These are phyloP conservation scores for Pseudotulostoma volvatum DNA, from an alignment of 495 filamentous ascomycete genomes.

Conservation along the genomic window DNA sequence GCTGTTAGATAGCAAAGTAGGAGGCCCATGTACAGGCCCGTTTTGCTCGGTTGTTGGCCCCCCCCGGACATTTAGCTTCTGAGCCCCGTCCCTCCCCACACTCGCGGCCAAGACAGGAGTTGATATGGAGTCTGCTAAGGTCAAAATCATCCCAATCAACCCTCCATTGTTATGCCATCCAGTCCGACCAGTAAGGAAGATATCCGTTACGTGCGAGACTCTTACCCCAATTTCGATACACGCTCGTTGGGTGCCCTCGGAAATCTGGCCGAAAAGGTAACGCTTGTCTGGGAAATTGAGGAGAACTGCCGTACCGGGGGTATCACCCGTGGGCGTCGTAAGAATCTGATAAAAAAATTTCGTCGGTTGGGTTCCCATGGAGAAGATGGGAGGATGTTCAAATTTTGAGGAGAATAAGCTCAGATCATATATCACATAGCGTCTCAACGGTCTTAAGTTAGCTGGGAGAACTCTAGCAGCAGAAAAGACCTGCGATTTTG, in stretches of 20 bases:
- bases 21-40: neutral
- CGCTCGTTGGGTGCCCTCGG: slow-evolving; percentile 76
- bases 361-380: slow-evolving; percentile 33
- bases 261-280: slow-evolving; percentile 74
- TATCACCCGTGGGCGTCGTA: slow-evolving; percentile 78
- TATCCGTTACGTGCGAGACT: slow-evolving; percentile 44
- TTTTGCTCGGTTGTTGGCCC: neutral
- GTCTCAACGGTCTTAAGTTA: neutral
- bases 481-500: slow-evolving; percentile 1
- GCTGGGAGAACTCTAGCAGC: slow-evolving; percentile 1
- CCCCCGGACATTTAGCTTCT: slow-evolving; percentile 12
- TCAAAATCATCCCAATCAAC: slow-evolving; percentile 67
- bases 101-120: too few species aligned
- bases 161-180: slow-evolving; percentile 67
- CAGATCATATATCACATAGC: slow-evolving; percentile 18
- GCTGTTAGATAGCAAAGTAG: neutral
- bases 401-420: neutral
- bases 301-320: slow-evolving; percentile 58
- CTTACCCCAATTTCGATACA: slow-evolving; percentile 44
- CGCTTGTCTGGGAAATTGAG: slow-evolving; percentile 64
- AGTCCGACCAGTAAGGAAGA: slow-evolving; percentile 66
- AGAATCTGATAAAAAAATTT: slow-evolving; percentile 53
- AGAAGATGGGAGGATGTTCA: neutral
- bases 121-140: slow-evolving; percentile 59
- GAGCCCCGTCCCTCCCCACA: slow-evolving; percentile 14